Conservation (phyloP, 257 asterid species). For the Anisodus tanguticus region DNA sequence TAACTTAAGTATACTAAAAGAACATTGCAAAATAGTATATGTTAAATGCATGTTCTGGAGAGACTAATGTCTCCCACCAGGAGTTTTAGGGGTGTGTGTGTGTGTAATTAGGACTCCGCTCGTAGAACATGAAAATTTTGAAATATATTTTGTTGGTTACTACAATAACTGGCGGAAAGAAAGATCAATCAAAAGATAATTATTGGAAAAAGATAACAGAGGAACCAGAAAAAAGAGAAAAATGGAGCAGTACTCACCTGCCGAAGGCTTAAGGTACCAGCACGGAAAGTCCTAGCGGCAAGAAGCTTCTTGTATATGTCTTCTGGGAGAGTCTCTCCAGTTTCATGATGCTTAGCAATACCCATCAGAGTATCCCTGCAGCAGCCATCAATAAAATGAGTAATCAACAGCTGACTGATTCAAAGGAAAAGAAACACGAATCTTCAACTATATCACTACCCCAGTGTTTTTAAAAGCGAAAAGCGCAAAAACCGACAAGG, state of each 20-base stretch:
- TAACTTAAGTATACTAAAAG: neutral
- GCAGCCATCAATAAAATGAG: conserved; percentile 29
- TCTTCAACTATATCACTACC: neutral
- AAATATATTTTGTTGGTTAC: neutral
- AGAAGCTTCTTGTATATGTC: conserved; percentile 90
- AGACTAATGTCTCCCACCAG: neutral
- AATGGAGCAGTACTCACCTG: conserved; percentile 58
- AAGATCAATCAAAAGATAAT: neutral
- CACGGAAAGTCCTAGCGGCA: conserved; percentile 97
- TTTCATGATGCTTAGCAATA: conserved; percentile 95
- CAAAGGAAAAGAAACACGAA: neutral
- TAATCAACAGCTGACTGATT: conserved; percentile 19
- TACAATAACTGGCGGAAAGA: neutral
- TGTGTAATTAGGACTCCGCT: neutral
- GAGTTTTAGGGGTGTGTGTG: neutral
- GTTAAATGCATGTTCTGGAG: conserved; percentile 8
- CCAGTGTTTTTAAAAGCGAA: neutral
- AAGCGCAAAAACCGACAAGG: neutral
- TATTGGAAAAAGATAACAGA: neutral
- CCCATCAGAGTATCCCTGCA: conserved; percentile 94
- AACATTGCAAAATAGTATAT: neutral
- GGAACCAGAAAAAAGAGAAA: conserved; percentile 2
- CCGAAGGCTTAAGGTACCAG: conserved; percentile 92
- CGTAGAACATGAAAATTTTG: conserved; percentile 10
- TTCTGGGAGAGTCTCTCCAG: conserved; percentile 92